A percentile compares a stretch with the other conserved stretches of the same genome.
These are phyloP conservation scores for Alternaria dauci DNA, from an alignment of 2,329 filamentous ascomycete genomes.

Conservation along the genomic window DNA sequence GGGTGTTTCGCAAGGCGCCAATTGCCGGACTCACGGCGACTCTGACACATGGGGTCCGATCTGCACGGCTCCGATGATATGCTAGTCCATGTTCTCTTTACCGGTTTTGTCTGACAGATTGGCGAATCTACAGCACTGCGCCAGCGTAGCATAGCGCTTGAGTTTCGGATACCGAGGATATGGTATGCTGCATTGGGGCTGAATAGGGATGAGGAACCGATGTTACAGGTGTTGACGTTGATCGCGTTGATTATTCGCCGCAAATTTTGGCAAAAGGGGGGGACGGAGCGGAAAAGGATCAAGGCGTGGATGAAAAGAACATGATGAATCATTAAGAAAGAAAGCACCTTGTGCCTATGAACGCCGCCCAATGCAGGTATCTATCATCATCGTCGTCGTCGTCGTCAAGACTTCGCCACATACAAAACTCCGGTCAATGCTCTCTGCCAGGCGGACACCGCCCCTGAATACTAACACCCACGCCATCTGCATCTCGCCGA, in stretches of 20 bases:
- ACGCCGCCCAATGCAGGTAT: slow-evolving; percentile 7
- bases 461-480: not conserved
- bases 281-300: not conserved
- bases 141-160: not conserved
- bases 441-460: not conserved
- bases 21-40: not conserved
- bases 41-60: not conserved
- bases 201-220: not conserved
- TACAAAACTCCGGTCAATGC: not conserved
- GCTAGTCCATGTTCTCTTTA: not conserved
- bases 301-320: not conserved
- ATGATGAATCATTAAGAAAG: not conserved
- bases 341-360: not conserved
- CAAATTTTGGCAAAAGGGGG: not conserved
- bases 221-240: not conserved
- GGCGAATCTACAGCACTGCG: not conserved
- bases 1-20: not conserved
- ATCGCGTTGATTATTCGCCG: not conserved
- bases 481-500: too few species aligned
- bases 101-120: not conserved
- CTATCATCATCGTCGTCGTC: not conserved
- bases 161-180: not conserved
- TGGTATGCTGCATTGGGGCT: not conserved
- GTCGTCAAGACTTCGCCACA: not conserved
- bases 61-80: not conserved